Conservation (phyloP, 345 rosid genomes). For the Cardamine occulta region DNA sequence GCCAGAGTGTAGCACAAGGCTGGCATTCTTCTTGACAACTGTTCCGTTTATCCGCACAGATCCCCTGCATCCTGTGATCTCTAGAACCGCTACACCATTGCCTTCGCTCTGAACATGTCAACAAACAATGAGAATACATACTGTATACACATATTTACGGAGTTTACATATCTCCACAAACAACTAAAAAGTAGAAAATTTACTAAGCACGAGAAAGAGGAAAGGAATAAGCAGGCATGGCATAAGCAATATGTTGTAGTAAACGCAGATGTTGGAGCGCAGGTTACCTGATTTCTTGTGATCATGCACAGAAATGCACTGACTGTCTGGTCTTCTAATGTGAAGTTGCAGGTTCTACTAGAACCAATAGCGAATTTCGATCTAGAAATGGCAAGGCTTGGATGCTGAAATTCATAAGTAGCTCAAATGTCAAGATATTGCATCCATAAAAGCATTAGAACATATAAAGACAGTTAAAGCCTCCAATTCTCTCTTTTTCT, state of each 20-base stretch:
- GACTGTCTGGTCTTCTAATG: conserved; percentile 54
- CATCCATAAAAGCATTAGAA: neutral
- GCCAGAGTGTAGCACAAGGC: conserved; percentile 61
- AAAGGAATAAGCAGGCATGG: conserved; percentile 8
- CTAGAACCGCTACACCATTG: conserved; percentile 62
- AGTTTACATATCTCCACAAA: conserved; percentile 57
- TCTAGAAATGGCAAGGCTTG: conserved; percentile 50
- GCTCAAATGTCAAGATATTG: neutral
- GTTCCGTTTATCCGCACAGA: conserved; percentile 67
- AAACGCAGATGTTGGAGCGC: conserved; percentile 3
- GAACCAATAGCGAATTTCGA: conserved; percentile 65
- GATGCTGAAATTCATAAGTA: conserved; percentile 56
- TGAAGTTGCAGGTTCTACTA: conserved; percentile 55
- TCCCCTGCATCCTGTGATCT: conserved; percentile 74
- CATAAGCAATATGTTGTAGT: neutral
- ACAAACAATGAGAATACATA: conserved; percentile 72
- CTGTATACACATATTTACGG: conserved; percentile 61
- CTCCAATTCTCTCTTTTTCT: neutral
- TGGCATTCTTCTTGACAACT: conserved; percentile 53
- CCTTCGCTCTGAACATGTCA: conserved; percentile 84
- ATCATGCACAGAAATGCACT: conserved; percentile 67
- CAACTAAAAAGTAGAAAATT: conserved; percentile 29
- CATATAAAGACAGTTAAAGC: neutral
- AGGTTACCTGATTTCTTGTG: conserved; percentile 61
- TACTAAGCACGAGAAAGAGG: conserved; percentile 14